Percentiles rank a stretch among this genome's conserved stretches.
Conservation (phyloP, 345 rosid species). For the Salix caprea region DNA sequence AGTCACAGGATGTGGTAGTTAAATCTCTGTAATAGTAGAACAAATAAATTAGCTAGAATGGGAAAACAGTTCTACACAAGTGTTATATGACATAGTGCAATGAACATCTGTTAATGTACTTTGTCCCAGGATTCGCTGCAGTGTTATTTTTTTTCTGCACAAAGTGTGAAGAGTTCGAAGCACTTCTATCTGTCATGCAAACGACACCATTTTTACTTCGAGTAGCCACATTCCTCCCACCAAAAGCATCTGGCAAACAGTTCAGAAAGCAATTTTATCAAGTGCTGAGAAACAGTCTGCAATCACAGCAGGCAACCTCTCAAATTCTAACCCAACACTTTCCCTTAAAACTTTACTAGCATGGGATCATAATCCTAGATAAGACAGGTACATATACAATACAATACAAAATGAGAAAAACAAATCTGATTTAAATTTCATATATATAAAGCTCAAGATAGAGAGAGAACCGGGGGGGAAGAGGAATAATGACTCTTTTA, state of each 20-base stretch:
- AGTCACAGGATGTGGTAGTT: constrained; percentile 27
- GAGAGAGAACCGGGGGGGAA: no score
- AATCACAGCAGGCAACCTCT: background rate
- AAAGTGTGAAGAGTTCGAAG: constrained; percentile 22
- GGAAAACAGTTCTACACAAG: background rate
- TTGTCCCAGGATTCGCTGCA: constrained; percentile 30
- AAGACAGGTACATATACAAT: background rate
- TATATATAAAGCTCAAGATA: background rate
- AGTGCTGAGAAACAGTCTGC: background rate
- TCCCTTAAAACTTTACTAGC: background rate
- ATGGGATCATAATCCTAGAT: background rate
- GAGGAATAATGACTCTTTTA: background rate
- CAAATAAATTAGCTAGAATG: background rate
- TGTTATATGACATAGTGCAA: background rate
- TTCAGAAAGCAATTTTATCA: background rate
- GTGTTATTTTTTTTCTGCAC: constrained; percentile 37
- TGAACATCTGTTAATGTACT: constrained; percentile 9
- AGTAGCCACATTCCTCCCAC: constrained; percentile 42
- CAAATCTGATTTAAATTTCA: background rate
- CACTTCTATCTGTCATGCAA: constrained; percentile 36
- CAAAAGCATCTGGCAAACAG: constrained; percentile 37
- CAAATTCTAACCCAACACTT: background rate
- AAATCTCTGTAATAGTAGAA: constrained; percentile 33
- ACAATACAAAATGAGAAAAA: background rate
- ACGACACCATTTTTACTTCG: constrained; percentile 45